Percentiles rank a stretch among this genome's conserved stretches.
Conservation (phyloP, 2,329 filamentous ascomycete species). For the Penicillium sp. region DNA sequence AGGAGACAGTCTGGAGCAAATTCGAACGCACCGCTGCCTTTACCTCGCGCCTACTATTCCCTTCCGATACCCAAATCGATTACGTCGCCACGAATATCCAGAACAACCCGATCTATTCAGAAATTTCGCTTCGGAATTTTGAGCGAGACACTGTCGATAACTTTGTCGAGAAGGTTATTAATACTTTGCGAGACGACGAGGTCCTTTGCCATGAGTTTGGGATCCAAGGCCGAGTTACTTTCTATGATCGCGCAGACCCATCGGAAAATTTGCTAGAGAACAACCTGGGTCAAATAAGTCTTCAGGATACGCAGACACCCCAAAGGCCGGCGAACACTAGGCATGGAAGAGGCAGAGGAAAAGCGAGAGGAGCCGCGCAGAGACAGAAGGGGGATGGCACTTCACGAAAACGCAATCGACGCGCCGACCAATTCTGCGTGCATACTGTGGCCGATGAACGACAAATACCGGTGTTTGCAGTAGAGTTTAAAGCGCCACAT, state of each 20-base stretch:
- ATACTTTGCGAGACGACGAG: constrained; percentile 15
- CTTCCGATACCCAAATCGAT: constrained; percentile 14
- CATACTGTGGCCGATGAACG: constrained; percentile 16
- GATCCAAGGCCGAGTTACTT: constrained; percentile 14
- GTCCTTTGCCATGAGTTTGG: constrained; percentile 13
- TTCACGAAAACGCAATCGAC: constrained; percentile 16
- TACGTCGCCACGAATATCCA: constrained; percentile 8
- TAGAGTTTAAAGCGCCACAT: constrained; percentile 28
- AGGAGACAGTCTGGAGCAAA: constrained; percentile 22
- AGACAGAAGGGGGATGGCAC: constrained; percentile 10
- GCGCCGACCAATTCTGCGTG: constrained; percentile 25
- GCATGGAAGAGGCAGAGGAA: constrained; percentile 11
- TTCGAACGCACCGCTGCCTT: constrained; percentile 13
- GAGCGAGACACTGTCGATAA: constrained; percentile 23
- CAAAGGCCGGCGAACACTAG: constrained; percentile 8
- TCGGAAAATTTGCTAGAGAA: constrained; percentile 14
- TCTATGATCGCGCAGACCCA: constrained; percentile 15
- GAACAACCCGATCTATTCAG: constrained; percentile 20
- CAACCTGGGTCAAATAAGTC: constrained; percentile 16
- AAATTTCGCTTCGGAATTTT: constrained; percentile 21
- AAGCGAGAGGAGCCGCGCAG: constrained; percentile 5
- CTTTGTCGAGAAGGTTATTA: constrained; percentile 19
- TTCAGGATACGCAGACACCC: constrained; percentile 8
- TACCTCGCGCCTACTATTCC: constrained; percentile 16
- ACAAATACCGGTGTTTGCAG: constrained; percentile 19